Base-by-base conservation (phyloP, 176 grass and related monocot genomes). In the Oryza meyeriana region DNA sequence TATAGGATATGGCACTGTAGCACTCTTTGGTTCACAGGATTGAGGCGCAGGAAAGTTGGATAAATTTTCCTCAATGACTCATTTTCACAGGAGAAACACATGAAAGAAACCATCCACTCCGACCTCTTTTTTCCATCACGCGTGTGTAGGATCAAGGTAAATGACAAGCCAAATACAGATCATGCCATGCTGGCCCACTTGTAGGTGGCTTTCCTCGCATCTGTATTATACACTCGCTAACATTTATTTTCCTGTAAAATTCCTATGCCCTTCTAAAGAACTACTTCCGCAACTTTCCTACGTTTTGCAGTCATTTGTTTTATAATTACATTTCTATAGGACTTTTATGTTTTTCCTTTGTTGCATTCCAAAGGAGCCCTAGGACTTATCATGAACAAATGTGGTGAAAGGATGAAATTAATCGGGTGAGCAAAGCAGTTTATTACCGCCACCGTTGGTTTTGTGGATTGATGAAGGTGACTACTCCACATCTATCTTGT, bases 171-270 rank as follows among this genome's bases (percentile, higher is more conserved):
- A 36, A 36, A 36, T 36, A 36, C 8, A 39, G 10, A 10, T 7
- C 35, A 36, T 36, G 4, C 5, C 0, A 0, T 36, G 35, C 3
- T 0, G 6, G 6, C 0, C 5, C 6, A 0, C 0, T 7, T 5
- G 6, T 0, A 36, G 35, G 5, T 6, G 6, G 6, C 3, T 6
- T 2, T 10, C 8, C 1, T 39, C 8, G 8, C 1, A 39, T 1
- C n/a, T n/a, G 8, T 39, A 39, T 10, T 39, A 39, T 39, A 39
- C 38, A 39, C 38, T 39, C 10, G 0, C 38, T 39, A 39, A 39
- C 8, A 39, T 10, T 39, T 8, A 6, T 39, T 39, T 39, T 39
- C 8, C 8, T 39, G 8, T 39, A 8, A 39, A 10, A 39, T 39
- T 39, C 8, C 38, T 39, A 39, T 39, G 10, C 38, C 38, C 6